phyloP scores from a whole-genome alignment of 75 land plant genomes.

The Sequoia sempervirens region DNA sequence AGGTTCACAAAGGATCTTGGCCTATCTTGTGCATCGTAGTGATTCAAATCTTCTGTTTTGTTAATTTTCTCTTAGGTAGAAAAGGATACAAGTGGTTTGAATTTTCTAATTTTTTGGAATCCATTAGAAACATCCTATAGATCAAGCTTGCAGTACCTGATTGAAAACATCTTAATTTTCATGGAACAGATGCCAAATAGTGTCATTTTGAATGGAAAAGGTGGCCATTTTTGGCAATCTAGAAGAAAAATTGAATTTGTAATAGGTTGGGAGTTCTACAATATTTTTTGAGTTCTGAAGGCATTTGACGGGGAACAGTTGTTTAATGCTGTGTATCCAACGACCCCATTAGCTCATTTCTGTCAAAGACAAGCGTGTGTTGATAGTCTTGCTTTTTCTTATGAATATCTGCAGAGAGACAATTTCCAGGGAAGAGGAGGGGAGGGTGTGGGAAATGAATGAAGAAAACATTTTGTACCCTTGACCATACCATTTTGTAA shows the following conservation, averaged over 20 bases:
- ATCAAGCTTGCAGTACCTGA: not conserved
- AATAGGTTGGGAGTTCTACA: not conserved
- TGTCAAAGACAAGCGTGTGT: too few species aligned
- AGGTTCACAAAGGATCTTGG: conserved; percentile 49
- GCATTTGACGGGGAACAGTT: not conserved
- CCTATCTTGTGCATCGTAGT: conserved; percentile 5
- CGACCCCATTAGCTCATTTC: too few species aligned
- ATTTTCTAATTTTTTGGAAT: not conserved
- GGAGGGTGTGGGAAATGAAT: not conserved
- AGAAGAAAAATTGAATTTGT: not conserved
- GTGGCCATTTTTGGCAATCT: not conserved
- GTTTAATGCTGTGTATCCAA: too few species aligned
- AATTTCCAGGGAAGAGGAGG: too few species aligned
- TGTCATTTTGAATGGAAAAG: not conserved
- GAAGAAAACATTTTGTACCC: not conserved
- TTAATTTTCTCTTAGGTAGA: not conserved
- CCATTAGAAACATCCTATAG: not conserved
- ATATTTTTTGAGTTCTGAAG: not conserved
- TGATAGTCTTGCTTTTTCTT: too few species aligned
- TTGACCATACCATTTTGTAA: not conserved
- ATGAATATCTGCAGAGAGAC: too few species aligned
- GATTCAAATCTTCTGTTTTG: not conserved
- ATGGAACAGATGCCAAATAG: not conserved
- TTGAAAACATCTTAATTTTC: not conserved
- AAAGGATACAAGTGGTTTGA: not conserved